Evolutionary conservation across 768 basidiomycete genomes (phyloP).

Genomic region (Mycena polygramma): DNA sequence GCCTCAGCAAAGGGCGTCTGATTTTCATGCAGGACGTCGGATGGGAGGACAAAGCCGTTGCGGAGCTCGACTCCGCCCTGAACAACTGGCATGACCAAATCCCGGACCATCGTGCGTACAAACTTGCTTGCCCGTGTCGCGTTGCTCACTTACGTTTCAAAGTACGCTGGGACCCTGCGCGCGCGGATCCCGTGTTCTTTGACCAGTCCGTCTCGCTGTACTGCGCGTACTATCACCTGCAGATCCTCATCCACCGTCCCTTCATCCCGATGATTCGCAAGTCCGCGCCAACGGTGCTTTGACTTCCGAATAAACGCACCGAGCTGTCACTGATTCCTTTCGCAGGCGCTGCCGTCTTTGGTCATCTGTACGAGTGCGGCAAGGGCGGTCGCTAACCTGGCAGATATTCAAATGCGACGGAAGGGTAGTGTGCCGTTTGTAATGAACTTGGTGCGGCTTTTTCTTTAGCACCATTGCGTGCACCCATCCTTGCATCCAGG

Average conservation of each 20-base stretch:
- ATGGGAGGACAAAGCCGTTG: constrained; percentile 74
- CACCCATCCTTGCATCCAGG: too few species aligned
- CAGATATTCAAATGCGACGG: too few species aligned
- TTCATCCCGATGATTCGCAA: too few species aligned
- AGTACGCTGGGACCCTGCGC: constrained; percentile 61
- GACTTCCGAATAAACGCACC: too few species aligned
- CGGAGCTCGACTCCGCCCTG: constrained; percentile 80
- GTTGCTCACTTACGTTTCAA: constrained; percentile 31
- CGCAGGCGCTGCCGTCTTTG: too few species aligned
- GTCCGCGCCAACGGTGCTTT: too few species aligned
- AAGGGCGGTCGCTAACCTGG: too few species aligned
- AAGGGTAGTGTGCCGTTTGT: too few species aligned
- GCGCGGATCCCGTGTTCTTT: constrained; percentile 55
- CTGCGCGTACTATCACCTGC: constrained; percentile 60
- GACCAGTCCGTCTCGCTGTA: constrained; percentile 70
- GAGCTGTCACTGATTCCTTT: too few species aligned
- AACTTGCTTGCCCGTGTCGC: neutral
- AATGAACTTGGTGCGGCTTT: too few species aligned
- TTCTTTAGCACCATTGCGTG: too few species aligned
- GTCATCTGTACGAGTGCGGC: too few species aligned
- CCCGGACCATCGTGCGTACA: constrained; percentile 58
- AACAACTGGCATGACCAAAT: constrained; percentile 70
- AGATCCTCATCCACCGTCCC: constrained; percentile 83
- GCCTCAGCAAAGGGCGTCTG: constrained; percentile 72
- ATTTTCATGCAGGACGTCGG: constrained; percentile 59